Conservation (phyloP, 441 rosid genomes). For the Erodium moschatum region DNA sequence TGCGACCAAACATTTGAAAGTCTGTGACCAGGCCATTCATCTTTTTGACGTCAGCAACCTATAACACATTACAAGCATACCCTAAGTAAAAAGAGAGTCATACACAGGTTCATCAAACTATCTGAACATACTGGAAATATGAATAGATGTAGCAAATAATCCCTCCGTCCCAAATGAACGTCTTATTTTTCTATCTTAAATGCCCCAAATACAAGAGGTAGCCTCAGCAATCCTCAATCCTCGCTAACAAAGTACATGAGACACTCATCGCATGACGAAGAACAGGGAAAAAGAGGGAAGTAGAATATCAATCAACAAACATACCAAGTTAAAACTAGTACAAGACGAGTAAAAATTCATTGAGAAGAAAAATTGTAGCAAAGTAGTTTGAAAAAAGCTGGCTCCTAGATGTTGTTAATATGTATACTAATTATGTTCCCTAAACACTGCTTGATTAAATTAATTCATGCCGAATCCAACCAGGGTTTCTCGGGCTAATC, state of each 20-base stretch:
- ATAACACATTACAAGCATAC: conserved; percentile 9
- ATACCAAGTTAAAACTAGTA: not conserved
- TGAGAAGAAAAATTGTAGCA: not conserved
- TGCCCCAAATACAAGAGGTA: not conserved
- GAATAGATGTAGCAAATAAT: not conserved
- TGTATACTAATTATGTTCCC: not conserved
- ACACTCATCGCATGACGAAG: not conserved
- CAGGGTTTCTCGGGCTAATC: too few relatives aligned
- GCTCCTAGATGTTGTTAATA: not conserved
- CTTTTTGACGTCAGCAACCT: conserved; percentile 63
- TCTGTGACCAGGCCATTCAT: conserved; percentile 61
- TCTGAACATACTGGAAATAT: not conserved
- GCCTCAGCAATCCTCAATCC: not conserved
- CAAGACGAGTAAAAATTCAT: not conserved
- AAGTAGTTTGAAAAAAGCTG: not conserved
- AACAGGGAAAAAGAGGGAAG: too few relatives aligned
- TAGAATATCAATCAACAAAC: not conserved
- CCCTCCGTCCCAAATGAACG: not conserved
- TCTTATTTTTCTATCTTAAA: not conserved
- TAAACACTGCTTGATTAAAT: too few relatives aligned
- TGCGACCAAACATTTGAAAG: conserved; percentile 69
- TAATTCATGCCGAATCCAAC: too few relatives aligned
- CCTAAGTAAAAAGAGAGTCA: not conserved
- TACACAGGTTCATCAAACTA: not conserved
- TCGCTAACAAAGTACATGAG: not conserved